A percentile compares a stretch with the other conserved stretches of the same genome.
Evolutionary conservation across 495 filamentous ascomycete species (phyloP).

Genomic region (Aspergillus incahuasiensis): DNA sequence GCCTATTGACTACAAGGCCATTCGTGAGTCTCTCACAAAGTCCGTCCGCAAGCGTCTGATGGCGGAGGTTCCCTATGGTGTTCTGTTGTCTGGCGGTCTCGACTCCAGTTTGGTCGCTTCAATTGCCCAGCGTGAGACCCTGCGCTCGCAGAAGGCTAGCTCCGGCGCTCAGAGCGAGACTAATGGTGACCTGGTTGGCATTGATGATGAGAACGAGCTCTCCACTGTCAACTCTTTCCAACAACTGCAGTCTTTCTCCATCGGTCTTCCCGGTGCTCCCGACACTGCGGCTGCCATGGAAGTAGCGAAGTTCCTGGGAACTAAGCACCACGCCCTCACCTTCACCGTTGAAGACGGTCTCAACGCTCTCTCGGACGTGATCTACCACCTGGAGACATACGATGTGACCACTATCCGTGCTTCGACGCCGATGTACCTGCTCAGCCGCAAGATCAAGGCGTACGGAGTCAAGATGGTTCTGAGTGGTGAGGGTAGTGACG

Average conservation of each 20-base stretch:
- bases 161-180: not conserved
- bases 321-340: slow-evolving; percentile 94
- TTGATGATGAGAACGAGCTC: slow-evolving; percentile 84
- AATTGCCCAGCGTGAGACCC: slow-evolving; percentile 89
- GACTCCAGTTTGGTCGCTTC: slow-evolving; percentile 93
- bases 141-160: slow-evolving; percentile 62
- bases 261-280: slow-evolving; percentile 84
- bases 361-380: slow-evolving; percentile 92
- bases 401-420: slow-evolving; percentile 98
- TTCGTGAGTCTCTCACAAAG: slow-evolving; percentile 79
- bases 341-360: slow-evolving; percentile 97
- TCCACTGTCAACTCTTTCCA: slow-evolving; percentile 89
- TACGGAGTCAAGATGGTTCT: slow-evolving; percentile 99
- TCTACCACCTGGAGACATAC: slow-evolving; percentile 95
- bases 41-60: slow-evolving; percentile 94
- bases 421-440: slow-evolving; percentile 96
- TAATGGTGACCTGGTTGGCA: slow-evolving; percentile 70
- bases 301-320: slow-evolving; percentile 92
- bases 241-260: slow-evolving; percentile 96
- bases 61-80: slow-evolving; percentile 98
- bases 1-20: slow-evolving; percentile 72
- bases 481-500: slow-evolving; percentile 91
- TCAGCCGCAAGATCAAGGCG: slow-evolving; percentile 97
- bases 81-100: slow-evolving; percentile 88
- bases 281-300: slow-evolving; percentile 84